Base-by-base conservation (phyloP, 2,329 filamentous ascomycete genomes). In the Rhynchosporium agropyri region DNA sequence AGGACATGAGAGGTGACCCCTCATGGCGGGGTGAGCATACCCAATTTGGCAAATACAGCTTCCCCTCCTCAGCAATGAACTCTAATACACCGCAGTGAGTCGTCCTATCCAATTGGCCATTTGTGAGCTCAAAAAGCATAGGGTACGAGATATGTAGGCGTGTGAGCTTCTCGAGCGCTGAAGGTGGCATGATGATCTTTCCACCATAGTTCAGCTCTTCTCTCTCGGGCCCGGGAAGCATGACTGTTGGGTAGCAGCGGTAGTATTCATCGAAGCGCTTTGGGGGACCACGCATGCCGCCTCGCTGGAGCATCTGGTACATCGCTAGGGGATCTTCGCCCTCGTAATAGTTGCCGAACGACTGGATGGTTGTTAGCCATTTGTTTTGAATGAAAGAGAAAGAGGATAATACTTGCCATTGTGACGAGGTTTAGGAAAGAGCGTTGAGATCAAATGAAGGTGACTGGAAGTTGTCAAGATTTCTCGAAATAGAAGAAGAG, bases 241-340 rank as follows among this genome's bases (percentile, higher is more conserved):
- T 98, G 71, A 89, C 88, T 72, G 97, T 85, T 49, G 95, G 95
- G 74, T 98, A 99, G 81, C 93, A 97, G 73, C 95, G 89, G 79
- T 97, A 98, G 80, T 97, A 98, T 78, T 99, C 95, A 77, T 99
- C 94, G 80, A 99, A 99, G 65, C 93, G 91, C 71, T 92, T 90
- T 81, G 72, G 76, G 81, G 76, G 58, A 33, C 60, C 66, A 48
- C 69, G 58, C 63, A 63, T 67, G 60, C 68, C 69, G 9, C 69
- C 63, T 15, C 64, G 61, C 51, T 71, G 71, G 33, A 73, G 60
- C 68, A 73, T 71, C 12, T 72, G 67, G 65, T 74, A 74, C 68
- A 74, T 70, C 5, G 65, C 67, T 60, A 68, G 66, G 28, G 71
- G 72, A 55, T 74, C 71, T 38, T 73, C 71, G 13, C 63, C 65